phyloP scores from a whole-genome alignment of 352 stramenopile genomes.

The Globisporangium alternatum region DNA sequence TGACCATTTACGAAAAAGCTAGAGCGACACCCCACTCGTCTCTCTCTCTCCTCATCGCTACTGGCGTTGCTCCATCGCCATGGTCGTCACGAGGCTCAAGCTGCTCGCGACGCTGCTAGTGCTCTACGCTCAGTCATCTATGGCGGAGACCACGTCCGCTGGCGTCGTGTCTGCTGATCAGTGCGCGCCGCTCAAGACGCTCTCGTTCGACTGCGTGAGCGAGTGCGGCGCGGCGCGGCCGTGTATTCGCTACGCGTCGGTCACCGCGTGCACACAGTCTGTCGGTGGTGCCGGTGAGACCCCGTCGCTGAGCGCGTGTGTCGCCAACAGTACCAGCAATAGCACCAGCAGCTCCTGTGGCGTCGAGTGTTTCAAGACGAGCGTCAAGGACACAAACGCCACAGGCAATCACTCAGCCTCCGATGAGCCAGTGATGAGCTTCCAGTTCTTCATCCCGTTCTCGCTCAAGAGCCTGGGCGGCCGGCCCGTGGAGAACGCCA shows the following conservation, averaged over 20 bases:
- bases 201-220: constrained; percentile 14
- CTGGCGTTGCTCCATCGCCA: neutral
- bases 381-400: constrained; percentile 3
- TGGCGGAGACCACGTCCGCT: neutral
- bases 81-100: neutral
- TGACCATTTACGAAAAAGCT: neutral
- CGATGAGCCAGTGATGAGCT: neutral
- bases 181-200: constrained; percentile 14
- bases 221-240: constrained; percentile 3
- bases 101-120: neutral
- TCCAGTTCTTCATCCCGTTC: constrained; percentile 19
- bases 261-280: neutral
- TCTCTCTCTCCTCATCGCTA: neutral
- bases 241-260: constrained; percentile 16
- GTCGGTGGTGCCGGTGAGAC: constrained; percentile 7
- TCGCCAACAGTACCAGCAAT: neutral
- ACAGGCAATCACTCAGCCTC: neutral
- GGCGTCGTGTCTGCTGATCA: neutral
- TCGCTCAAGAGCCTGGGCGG: constrained; percentile 8
- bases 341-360: constrained; percentile 1
- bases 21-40: neutral
- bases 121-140: neutral
- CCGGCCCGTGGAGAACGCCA: constrained; percentile 11
- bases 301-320: constrained; percentile 9
- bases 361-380: constrained; percentile 17